Evolutionary conservation across 352 stramenopile species (phyloP).

Genomic region (Phytophthora sansomeana): DNA sequence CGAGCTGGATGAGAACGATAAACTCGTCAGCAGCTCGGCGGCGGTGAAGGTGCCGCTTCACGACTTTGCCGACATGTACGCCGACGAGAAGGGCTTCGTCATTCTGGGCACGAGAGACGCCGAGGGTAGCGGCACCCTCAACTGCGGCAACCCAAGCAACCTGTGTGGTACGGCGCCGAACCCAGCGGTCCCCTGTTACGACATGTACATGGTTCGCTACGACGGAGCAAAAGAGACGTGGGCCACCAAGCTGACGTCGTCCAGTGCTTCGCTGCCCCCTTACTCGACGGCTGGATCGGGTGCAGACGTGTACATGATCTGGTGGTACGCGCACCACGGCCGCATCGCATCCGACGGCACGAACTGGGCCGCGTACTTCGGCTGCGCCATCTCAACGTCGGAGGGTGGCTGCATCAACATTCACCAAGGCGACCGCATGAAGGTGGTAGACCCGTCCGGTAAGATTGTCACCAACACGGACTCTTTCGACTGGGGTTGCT

Average conservation of each 20-base stretch:
- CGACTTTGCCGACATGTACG: slow-evolving; percentile 62
- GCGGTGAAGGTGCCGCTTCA: slow-evolving; percentile 38
- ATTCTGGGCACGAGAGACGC: slow-evolving; percentile 51
- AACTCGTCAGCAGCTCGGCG: slow-evolving; percentile 40
- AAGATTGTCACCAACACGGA: slow-evolving; percentile 46
- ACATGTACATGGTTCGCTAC: slow-evolving; percentile 64
- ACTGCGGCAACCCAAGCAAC: slow-evolving; percentile 62
- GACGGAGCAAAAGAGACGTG: slow-evolving; percentile 53
- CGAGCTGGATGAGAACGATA: slow-evolving; percentile 32
- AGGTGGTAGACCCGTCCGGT: slow-evolving; percentile 57
- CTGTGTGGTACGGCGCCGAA: slow-evolving; percentile 46
- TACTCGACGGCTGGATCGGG: slow-evolving; percentile 60
- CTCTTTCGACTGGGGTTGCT: slow-evolving; percentile 69
- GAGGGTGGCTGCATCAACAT: slow-evolving; percentile 73
- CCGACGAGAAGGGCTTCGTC: slow-evolving; percentile 58
- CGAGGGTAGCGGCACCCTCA: slow-evolving; percentile 50
- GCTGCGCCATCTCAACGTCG: slow-evolving; percentile 60
- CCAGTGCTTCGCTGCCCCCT: slow-evolving; percentile 51
- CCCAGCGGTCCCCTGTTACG: slow-evolving; percentile 51
- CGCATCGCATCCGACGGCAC: slow-evolving; percentile 64
- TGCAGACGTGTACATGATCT: slow-evolving; percentile 70
- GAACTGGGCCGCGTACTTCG: slow-evolving; percentile 75
- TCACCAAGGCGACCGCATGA: slow-evolving; percentile 74
- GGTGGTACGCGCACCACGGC: slow-evolving; percentile 74
- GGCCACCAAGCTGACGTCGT: slow-evolving; percentile 58